Conservation (phyloP, 2,329 filamentous ascomycete genomes). For the Shiraia bambusicola region DNA sequence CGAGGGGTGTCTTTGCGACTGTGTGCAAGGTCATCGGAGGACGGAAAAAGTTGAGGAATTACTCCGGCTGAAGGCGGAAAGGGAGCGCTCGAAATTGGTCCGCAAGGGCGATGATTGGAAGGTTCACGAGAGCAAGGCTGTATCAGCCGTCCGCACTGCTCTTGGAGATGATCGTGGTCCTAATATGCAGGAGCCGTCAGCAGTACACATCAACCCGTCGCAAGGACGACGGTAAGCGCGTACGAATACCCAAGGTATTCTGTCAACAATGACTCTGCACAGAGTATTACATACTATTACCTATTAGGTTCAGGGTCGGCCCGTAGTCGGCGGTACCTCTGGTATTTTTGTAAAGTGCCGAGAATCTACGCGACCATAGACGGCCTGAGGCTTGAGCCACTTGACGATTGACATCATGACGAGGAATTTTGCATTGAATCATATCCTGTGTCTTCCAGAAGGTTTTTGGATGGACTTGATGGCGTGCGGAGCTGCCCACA, state of each 20-base stretch:
- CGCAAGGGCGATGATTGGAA: conserved; percentile 46
- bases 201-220: conserved; percentile 12
- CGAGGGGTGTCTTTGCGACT: conserved; percentile 62
- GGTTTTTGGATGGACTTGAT: not conserved
- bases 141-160: conserved; percentile 41
- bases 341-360: conserved; percentile 7
- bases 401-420: conserved; percentile 5
- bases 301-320: conserved; percentile 10
- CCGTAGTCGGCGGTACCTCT: conserved; percentile 9
- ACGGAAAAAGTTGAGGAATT: conserved; percentile 36
- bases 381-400: not conserved
- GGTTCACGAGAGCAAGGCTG: conserved; percentile 47
- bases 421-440: not conserved
- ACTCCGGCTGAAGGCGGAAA: conserved; percentile 34
- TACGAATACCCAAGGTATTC: conserved; percentile 28
- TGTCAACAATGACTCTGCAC: too few species aligned
- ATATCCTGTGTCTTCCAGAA: not conserved
- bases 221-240: conserved; percentile 31
- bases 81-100: conserved; percentile 38
- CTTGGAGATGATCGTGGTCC: conserved; percentile 28
- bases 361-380: conserved; percentile 4
- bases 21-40: conserved; percentile 51
- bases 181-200: conserved; percentile 14
- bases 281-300: too few species aligned
- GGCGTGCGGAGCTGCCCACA: conserved; percentile 16